A percentile compares a stretch with the other conserved stretches of the same genome.
Evolutionary conservation across 768 basidiomycete species (phyloP).

Genomic region (Mycena kentingensis): DNA sequence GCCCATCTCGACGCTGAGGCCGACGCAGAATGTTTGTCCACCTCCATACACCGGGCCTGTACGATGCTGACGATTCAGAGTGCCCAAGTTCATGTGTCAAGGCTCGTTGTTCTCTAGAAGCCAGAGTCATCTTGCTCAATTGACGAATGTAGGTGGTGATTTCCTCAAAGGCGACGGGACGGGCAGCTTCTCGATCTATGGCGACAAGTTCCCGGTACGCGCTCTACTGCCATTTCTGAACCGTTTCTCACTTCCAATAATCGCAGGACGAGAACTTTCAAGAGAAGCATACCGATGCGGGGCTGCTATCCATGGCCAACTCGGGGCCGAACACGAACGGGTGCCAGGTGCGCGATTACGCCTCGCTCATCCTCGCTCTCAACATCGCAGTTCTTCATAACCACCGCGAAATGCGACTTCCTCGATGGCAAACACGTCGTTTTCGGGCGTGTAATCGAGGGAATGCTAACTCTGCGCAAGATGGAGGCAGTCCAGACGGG

Average conservation of each 20-base stretch:
- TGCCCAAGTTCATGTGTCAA: slow-evolving; percentile 97
- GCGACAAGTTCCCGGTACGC: slow-evolving; percentile 85
- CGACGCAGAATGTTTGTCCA: slow-evolving; percentile 65
- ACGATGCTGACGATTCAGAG: slow-evolving; percentile 44
- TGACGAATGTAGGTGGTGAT: slow-evolving; percentile 69
- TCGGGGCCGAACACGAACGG: slow-evolving; percentile 95
- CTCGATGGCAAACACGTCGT: slow-evolving; percentile 95
- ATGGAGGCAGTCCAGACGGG: slow-evolving; percentile 96
- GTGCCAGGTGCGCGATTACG: slow-evolving; percentile 59
- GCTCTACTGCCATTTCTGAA: not conserved
- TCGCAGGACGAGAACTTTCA: slow-evolving; percentile 90
- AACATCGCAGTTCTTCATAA: slow-evolving; percentile 84
- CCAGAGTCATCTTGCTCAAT: not conserved
- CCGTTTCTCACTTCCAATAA: not conserved
- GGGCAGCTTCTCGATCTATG: slow-evolving; percentile 95
- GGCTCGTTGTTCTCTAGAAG: slow-evolving; percentile 42
- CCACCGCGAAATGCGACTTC: slow-evolving; percentile 92
- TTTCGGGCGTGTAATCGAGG: slow-evolving; percentile 88
- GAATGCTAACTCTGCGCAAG: slow-evolving; percentile 93
- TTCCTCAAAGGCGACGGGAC: slow-evolving; percentile 95
- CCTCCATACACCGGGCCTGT: slow-evolving; percentile 4
- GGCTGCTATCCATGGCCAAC: slow-evolving; percentile 95
- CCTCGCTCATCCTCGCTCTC: not conserved
- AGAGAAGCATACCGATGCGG: slow-evolving; percentile 84
- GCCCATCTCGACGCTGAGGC: slow-evolving; percentile 19